A percentile compares a stretch with the other conserved stretches of the same genome.
These are phyloP conservation scores for Massarina eburnea DNA, from an alignment of 2,329 filamentous ascomycete genomes.

Conservation along the genomic window DNA sequence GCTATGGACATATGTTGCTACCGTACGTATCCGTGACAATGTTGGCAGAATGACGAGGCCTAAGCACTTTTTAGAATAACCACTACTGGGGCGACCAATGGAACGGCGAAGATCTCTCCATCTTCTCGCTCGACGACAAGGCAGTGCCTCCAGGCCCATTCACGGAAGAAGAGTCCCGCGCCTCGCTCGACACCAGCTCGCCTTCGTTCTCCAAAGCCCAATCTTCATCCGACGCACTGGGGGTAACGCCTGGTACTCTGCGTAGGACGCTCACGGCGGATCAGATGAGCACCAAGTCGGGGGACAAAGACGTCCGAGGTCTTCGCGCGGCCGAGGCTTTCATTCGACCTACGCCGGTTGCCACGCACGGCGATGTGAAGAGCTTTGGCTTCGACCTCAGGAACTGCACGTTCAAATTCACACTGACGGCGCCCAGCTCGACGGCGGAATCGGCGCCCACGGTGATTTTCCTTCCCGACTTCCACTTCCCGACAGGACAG, in stretches of 20 bases:
- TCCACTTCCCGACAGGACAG: constrained; percentile 80
- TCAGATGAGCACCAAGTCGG: constrained; percentile 41
- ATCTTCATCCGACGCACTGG: constrained; percentile 49
- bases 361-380: constrained; percentile 69
- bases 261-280: constrained; percentile 69
- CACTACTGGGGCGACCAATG: constrained; percentile 90
- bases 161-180: constrained; percentile 54
- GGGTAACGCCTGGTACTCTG: constrained; percentile 73
- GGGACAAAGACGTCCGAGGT: constrained; percentile 50
- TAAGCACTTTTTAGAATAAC: constrained; percentile 62
- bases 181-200: constrained; percentile 52
- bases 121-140: constrained; percentile 82
- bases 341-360: constrained; percentile 79
- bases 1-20: constrained; percentile 81
- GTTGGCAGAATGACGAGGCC: too few species aligned
- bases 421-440: constrained; percentile 62
- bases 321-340: constrained; percentile 92
- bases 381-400: constrained; percentile 80
- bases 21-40: constrained; percentile 58
- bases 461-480: constrained; percentile 83
- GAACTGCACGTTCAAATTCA: constrained; percentile 74
- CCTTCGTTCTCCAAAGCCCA: constrained; percentile 59
- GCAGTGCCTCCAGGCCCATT: constrained; percentile 53
- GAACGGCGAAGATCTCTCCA: constrained; percentile 97
- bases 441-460: constrained; percentile 71